Base-by-base conservation (phyloP, 805 yeast species). In the Millerozyma miso region DNA sequence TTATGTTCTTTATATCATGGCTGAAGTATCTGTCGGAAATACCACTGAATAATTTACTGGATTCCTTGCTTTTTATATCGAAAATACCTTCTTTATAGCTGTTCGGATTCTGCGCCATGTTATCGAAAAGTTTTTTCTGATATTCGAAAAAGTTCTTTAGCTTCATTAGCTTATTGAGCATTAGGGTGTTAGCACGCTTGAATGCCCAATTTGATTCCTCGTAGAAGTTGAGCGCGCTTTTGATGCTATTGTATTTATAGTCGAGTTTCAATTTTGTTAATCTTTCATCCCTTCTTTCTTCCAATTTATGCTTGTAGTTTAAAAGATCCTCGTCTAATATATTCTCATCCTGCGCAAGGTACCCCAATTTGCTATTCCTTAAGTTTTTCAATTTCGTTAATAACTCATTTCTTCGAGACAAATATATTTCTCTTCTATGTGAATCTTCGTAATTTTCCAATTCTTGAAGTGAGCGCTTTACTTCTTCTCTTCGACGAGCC, bases 141-240 rank as follows among this genome's bases (percentile, higher is more conserved):
- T 51, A 66, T 47, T 63, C 67, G 33, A 71, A 58, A 43, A 69
- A 70, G 44, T 63, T 60, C 49, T 62, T 60, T 35, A 71, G 49
- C 48, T 70, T 71, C 38, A 59, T 59, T 31, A 71, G 55, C 48
- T 69, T 69, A 50, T 64, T 69, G 15, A 60, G 45, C 49, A 62
- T 36, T 3, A 56, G 42, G 16, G 45, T 34, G 43, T 61, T 66
- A 53, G 63, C 56, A 40, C 56, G 54, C 44, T 58, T 59, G 49
- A 68, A 70, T 23, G 50, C 52, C 35, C 57, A 56, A 47, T 68
- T 63, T 8, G 71, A 62, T 35, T 69, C 69, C 34, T 65, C 62
- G 45, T 68, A 69, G 43, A 65, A 69, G 4, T 48, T 46, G 33
- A 60, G 49, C 7, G 67, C 59, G 31, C 52, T 55, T 42, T 64